A percentile compares a stretch with the other conserved stretches of the same genome.
phyloP scores from a whole-genome alignment of 75 land plant genomes.

The Pseudotsuga menziesii region DNA sequence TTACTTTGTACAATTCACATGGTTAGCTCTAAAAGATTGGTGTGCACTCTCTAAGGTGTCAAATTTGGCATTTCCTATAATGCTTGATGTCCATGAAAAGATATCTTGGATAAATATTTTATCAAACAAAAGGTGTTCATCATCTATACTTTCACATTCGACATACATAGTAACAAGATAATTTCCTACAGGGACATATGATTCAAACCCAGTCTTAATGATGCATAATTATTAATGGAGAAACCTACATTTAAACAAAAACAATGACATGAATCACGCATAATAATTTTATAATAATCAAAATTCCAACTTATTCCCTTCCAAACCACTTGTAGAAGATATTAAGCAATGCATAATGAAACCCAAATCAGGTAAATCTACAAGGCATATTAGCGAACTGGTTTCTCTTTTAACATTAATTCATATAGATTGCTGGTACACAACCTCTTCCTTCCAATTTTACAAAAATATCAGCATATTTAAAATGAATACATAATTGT shows the following conservation, averaged over 20 bases:
- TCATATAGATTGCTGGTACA: neutral
- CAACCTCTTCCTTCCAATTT: neutral
- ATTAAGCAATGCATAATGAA: neutral
- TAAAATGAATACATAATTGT: neutral
- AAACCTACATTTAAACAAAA: neutral
- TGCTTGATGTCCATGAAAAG: too few relatives aligned
- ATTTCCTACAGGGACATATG: too few relatives aligned
- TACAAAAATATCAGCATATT: neutral
- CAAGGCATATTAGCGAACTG: constrained; percentile 6
- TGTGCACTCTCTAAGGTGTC: too few relatives aligned
- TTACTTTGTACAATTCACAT: too few relatives aligned
- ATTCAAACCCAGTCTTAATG: too few relatives aligned
- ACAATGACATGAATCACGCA: neutral
- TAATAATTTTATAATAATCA: neutral
- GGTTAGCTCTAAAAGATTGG: too few relatives aligned
- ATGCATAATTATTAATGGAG: neutral
- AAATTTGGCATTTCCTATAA: too few relatives aligned
- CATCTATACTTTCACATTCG: too few relatives aligned
- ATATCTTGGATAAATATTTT: too few relatives aligned
- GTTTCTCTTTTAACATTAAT: constrained; percentile 2
- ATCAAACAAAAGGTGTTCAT: too few relatives aligned
- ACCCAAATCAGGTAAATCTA: neutral
- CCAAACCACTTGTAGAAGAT: neutral
- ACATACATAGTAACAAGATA: too few relatives aligned
- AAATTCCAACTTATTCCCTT: neutral